A percentile compares a stretch with the other conserved stretches of the same genome.
These are phyloP conservation scores for Vitis amurensis DNA, from an alignment of 164 flowering plant genomes.

Conservation along the genomic window DNA sequence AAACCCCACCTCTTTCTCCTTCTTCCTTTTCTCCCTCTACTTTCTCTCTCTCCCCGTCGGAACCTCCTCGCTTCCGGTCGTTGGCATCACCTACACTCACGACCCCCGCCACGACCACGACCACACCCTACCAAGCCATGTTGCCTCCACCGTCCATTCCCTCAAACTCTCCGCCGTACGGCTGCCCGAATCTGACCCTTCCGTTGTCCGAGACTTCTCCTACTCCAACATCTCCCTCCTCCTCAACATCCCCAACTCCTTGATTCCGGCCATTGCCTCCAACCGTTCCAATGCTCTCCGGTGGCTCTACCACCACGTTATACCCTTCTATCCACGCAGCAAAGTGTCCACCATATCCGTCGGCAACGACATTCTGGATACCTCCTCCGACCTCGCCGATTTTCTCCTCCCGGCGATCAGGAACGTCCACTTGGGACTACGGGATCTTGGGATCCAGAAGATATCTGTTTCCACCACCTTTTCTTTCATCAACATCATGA, in stretches of 20 bases:
- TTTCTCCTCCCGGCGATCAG: slow-evolving; percentile 57
- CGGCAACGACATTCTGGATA: slow-evolving; percentile 43
- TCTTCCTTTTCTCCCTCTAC: slow-evolving; percentile 14
- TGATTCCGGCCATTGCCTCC: slow-evolving; percentile 55
- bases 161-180: slow-evolving; percentile 42
- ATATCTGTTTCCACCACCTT: slow-evolving; percentile 73
- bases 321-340: slow-evolving; percentile 76
- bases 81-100: slow-evolving; percentile 39
- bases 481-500: slow-evolving; percentile 52
- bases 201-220: slow-evolving; percentile 55
- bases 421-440: slow-evolving; percentile 50
- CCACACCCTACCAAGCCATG: slow-evolving; percentile 22
- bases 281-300: slow-evolving; percentile 58
- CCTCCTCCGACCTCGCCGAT: slow-evolving; percentile 28
- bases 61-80: slow-evolving; percentile 11
- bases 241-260: slow-evolving; percentile 66
- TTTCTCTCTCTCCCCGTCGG: neutral
- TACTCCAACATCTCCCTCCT: slow-evolving; percentile 66
- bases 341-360: slow-evolving; percentile 64
- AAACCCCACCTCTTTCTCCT: slow-evolving; percentile 1
- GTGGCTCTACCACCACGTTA: slow-evolving; percentile 65
- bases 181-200: slow-evolving; percentile 50
- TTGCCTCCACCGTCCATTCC: slow-evolving; percentile 27
- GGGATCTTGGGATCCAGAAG: slow-evolving; percentile 50
- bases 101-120: slow-evolving; percentile 10